Percentiles rank a stretch among this genome's conserved stretches.
Evolutionary conservation across 441 rosid genomes (phyloP).

Genomic region (Euphorbia schlechtendalii): DNA sequence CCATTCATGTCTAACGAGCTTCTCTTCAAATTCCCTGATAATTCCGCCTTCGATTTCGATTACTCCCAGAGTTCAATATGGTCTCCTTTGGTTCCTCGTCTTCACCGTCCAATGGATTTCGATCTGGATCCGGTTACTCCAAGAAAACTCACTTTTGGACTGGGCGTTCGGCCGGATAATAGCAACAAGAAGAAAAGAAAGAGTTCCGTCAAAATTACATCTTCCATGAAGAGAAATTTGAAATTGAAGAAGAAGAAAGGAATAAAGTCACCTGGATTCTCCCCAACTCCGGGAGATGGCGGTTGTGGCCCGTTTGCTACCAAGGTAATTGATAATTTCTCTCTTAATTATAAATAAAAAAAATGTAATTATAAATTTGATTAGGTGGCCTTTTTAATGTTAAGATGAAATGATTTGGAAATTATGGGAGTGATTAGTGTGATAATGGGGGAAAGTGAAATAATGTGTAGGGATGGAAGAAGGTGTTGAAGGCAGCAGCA

Average conservation of each 20-base stretch:
- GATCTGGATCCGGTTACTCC: constrained; percentile 20
- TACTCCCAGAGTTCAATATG: constrained; percentile 78
- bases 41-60: constrained; percentile 61
- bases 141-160: constrained; percentile 15
- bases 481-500: constrained; percentile 58
- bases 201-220: constrained; percentile 18
- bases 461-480: constrained; percentile 60
- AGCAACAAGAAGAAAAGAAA: constrained; percentile 8
- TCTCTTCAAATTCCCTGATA: constrained; percentile 72
- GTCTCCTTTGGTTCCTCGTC: constrained; percentile 74
- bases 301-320: constrained; percentile 36
- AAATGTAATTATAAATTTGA: no score
- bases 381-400: no score
- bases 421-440: background rate
- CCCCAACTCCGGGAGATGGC: constrained; percentile 32
- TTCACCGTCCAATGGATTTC: constrained; percentile 33
- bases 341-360: no score
- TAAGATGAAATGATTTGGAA: background rate
- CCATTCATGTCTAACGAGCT: constrained; percentile 66
- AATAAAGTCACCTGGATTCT: constrained; percentile 18
- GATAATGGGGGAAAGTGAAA: no score
- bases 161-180: constrained; percentile 23
- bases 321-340: constrained; percentile 31
- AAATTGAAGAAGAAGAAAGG: constrained; percentile 12
- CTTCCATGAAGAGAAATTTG: constrained; percentile 20